These are phyloP conservation scores for Nectriaceae sp. DNA, from an alignment of 2,329 filamentous ascomycete species.

Conservation along the genomic window DNA sequence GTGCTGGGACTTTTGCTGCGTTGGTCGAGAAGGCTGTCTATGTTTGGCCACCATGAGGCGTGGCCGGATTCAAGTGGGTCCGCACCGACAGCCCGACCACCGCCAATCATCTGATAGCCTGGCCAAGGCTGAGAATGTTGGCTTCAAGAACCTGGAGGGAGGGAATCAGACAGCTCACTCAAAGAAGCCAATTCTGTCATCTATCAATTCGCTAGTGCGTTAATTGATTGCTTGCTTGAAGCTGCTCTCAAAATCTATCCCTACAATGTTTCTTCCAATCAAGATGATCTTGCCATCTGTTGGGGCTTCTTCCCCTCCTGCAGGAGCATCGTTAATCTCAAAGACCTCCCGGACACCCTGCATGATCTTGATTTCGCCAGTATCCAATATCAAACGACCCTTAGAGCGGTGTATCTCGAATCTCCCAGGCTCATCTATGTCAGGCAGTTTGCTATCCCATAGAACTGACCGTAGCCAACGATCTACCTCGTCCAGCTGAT, in stretches of 20 bases:
- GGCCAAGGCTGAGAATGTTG: constrained; percentile 22
- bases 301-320: constrained; percentile 29
- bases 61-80: constrained; percentile 43
- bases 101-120: constrained; percentile 30
- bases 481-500: constrained; percentile 68
- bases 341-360: constrained; percentile 95
- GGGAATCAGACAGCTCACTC: background rate
- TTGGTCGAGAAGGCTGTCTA: constrained; percentile 29
- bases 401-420: constrained; percentile 91
- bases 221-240: constrained; percentile 32
- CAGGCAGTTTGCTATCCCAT: constrained; percentile 73
- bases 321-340: constrained; percentile 73
- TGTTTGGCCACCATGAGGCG: constrained; percentile 24
- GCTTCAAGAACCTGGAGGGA: background rate
- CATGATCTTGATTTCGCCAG: constrained; percentile 72
- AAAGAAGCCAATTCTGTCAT: background rate
- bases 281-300: constrained; percentile 61
- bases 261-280: constrained; percentile 59
- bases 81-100: constrained; percentile 32
- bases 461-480: constrained; percentile 79
- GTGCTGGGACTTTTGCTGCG: constrained; percentile 23
- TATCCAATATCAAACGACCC: constrained; percentile 67
- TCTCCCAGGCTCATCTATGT: constrained; percentile 32
- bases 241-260: constrained; percentile 54
- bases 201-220: background rate